Evolutionary conservation across 1,284 basidiomycete genomes (phyloP), one percentile per base, ranked within the genome.

Genomic region (Athelia sp.): DNA sequence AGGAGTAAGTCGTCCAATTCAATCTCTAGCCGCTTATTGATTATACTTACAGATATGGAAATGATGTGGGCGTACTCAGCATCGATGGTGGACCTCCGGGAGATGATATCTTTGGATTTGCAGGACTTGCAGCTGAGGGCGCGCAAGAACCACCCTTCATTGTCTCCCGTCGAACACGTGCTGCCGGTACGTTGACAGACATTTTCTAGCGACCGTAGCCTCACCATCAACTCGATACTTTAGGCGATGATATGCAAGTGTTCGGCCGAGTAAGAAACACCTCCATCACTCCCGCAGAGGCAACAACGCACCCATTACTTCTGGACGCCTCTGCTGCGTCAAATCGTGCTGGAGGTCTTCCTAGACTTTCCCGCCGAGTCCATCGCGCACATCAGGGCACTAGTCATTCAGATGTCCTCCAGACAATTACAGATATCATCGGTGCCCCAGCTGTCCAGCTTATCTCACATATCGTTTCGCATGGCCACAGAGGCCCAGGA

Each of bases 401-500:
- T 36, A 63, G 65, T 44, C 73, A 76, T 50, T 68, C 76, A 21
- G 86, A 89, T 47, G 72, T 93, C 46, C 68, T 92, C 21, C 86
- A 90, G 48, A 86, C 84, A 21, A 82, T 97, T 34, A 87, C 94
- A 57, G 84, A 88, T 47, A 78, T 93, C 47, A 84, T 94, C 48
- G 91, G 90, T 1, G 84, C 82, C 14, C 85, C 89, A 22, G 88
- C 90, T 13, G 75, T 90, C 21, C 90, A 93, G 58, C 73, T 95
- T 49, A 81, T 96, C 56, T 90, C 95, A 54, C 87, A 89, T 52
- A 76, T 94, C 40, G 75, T 89, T 56, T 73, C 81, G 58, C 78
- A 79, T 45, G 67, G 75, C 24, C 73, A n/a, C n/a, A n/a, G 76
- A 31, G 72, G 70, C 17, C 74, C 73, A 44, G 76, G 73, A 36